Evolutionary conservation across 495 filamentous ascomycete species (phyloP).

Genomic region (Delitschia confertaspora): DNA sequence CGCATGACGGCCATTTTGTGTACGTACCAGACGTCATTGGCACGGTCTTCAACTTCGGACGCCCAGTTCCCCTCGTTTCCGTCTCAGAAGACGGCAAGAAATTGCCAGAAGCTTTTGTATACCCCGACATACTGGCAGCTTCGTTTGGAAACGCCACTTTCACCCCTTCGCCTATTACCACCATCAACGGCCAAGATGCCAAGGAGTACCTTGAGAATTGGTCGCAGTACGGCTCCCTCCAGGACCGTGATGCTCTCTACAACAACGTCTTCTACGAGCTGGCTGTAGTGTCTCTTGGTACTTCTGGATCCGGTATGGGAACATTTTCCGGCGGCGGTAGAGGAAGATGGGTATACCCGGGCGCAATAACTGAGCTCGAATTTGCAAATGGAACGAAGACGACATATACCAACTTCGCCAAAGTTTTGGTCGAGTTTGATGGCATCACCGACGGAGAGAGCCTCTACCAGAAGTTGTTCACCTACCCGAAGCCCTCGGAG

Average conservation of each 20-base stretch:
- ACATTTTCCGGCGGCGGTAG: constrained; percentile 29
- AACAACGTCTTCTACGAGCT: constrained; percentile 30
- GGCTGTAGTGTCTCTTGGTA: constrained; percentile 21
- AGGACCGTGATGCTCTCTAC: constrained; percentile 31
- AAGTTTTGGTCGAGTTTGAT: constrained; percentile 17
- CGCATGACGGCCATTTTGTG: constrained; percentile 34
- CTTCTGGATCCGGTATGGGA: constrained; percentile 30
- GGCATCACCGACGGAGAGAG: constrained; percentile 22
- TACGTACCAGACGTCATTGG: constrained; percentile 31
- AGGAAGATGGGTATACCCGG: constrained; percentile 27
- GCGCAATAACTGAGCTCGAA: constrained; percentile 22
- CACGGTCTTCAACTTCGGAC: constrained; percentile 29
- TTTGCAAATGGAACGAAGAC: constrained; percentile 30
- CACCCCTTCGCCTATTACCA: constrained; percentile 25
- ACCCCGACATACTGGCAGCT: constrained; percentile 28
- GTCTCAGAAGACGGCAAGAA: constrained; percentile 29
- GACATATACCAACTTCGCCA: constrained; percentile 21
- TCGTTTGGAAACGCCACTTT: constrained; percentile 29
- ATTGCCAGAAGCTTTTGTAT: constrained; percentile 29
- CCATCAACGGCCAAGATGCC: constrained; percentile 33
- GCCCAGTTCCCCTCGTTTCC: constrained; percentile 29
- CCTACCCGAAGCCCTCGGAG: constrained; percentile 1
- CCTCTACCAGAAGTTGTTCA: constrained; percentile 17
- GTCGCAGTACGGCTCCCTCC: constrained; percentile 23
- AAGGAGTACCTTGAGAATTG: constrained; percentile 27